A percentile compares a stretch with the other conserved stretches of the same genome.
phyloP scores from a whole-genome alignment of 2,329 filamentous ascomycete genomes.

The Amauroascus verrucosus region DNA sequence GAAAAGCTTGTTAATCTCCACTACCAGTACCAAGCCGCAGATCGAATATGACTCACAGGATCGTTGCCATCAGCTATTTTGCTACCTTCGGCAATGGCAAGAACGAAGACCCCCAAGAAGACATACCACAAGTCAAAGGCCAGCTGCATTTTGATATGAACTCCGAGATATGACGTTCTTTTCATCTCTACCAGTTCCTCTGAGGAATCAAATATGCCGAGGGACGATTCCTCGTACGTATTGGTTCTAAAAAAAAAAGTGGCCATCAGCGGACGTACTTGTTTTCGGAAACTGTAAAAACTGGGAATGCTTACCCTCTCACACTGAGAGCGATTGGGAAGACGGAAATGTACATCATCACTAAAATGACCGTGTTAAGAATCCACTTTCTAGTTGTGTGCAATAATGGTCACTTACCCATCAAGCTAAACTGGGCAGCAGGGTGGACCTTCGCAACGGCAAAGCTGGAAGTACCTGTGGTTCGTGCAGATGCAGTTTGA shows the following conservation, averaged over 20 bases:
- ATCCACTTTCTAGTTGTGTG: neutral
- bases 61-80: constrained; percentile 21
- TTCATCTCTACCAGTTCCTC: constrained; percentile 20
- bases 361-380: constrained; percentile 42
- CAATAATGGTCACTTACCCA: constrained; percentile 34
- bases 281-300: neutral
- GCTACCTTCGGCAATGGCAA: constrained; percentile 42
- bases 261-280: neutral
- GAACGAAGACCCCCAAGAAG: constrained; percentile 45
- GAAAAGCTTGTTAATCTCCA: neutral
- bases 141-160: constrained; percentile 53
- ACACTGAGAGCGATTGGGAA: constrained; percentile 92
- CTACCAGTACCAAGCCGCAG: neutral
- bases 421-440: constrained; percentile 44
- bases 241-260: constrained; percentile 36
- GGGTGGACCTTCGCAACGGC: constrained; percentile 44
- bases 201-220: constrained; percentile 44
- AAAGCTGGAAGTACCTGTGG: constrained; percentile 43
- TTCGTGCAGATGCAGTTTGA: constrained; percentile 44
- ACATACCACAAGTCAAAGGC: constrained; percentile 58
- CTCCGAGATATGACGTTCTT: constrained; percentile 37
- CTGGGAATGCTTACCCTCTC: constrained; percentile 39
- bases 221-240: constrained; percentile 56
- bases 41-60: constrained; percentile 18
- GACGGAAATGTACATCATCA: constrained; percentile 99